Percentiles rank a stretch among this genome's conserved stretches.
Evolutionary conservation across 1,284 basidiomycete genomes (phyloP).

Genomic region (Melampsora larici-populina): DNA sequence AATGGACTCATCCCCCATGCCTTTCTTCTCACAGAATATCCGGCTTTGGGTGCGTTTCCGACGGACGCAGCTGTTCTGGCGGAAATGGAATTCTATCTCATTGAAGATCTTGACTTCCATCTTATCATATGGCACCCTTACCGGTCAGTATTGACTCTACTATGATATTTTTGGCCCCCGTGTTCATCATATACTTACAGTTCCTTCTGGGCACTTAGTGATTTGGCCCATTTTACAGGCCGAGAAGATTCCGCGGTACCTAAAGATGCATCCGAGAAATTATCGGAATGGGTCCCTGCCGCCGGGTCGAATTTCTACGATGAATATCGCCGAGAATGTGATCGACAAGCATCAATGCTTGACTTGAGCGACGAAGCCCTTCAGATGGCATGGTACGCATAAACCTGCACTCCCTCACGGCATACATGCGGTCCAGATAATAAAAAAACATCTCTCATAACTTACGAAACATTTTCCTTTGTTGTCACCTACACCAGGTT

Average conservation of each 20-base stretch:
- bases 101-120: slow-evolving; percentile 94
- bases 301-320: slow-evolving; percentile 14
- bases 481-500: slow-evolving; percentile 62
- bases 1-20: background rate
- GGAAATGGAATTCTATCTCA: slow-evolving; percentile 98
- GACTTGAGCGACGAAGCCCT: slow-evolving; percentile 58
- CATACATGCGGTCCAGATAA: background rate
- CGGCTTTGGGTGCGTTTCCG: slow-evolving; percentile 64
- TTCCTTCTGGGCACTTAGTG: background rate
- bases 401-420: background rate
- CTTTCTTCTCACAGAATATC: slow-evolving; percentile 21
- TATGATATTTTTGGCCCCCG: slow-evolving; percentile 59
- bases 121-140: slow-evolving; percentile 91
- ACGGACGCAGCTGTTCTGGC: slow-evolving; percentile 85
- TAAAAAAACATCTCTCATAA: no score
- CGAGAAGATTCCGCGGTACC: slow-evolving; percentile 33
- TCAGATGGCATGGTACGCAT: slow-evolving; percentile 58
- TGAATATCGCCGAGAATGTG: slow-evolving; percentile 30
- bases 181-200: background rate
- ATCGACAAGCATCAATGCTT: slow-evolving; percentile 52
- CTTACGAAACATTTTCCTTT: no score
- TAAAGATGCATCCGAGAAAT: slow-evolving; percentile 34
- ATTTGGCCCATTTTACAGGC: slow-evolving; percentile 38
- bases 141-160: slow-evolving; percentile 67
- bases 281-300: slow-evolving; percentile 28